Evolutionary conservation across 352 stramenopile species (phyloP), one percentile per base, ranked within the genome.

Genomic region (Pythium rishiriense): DNA sequence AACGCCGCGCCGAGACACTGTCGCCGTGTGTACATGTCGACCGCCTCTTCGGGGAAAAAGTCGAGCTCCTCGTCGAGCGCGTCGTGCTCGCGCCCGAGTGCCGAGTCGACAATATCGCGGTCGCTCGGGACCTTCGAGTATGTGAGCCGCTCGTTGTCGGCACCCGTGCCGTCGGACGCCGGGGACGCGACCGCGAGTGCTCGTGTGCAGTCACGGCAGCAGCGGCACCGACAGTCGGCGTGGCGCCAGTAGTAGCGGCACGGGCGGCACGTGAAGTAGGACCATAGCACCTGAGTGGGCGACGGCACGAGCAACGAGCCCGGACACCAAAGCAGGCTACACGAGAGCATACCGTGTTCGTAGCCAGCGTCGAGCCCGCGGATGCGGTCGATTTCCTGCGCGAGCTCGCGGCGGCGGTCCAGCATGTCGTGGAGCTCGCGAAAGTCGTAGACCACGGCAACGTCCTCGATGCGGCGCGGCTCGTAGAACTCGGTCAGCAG

Each of bases 1-100:
- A 93, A 93, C 7, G 85, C 85, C 1, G 79, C 79, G 4, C 85
- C 85, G 45, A 80, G 75, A 51, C 85, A 90, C 57, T 76, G 64
- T 3, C 79, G 70, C 37, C 85, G 73, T 10, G 66, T 61, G 64
- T 91, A 93, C 35, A 88, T 64, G 7, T 79, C 69, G 21, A 91
- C 58, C 11, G 78, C 78, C 51, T 91, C 76, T 66, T 89, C 82
- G 0, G 82, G 82, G 37, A 89, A 87, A 33, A 89, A 89, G 56
- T 89, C 80, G 49, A 91, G 78, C 59, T 91, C 72, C 48, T 91
- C 81, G 10, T 76, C 69, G 6, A 91, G 66, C n/a, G 70, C 66
- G 22, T 77, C 60, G 46, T 79, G 67, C 31, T 71, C 58, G 7
- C 58, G 52, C 2, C 51, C 64, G 1, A 66, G 58, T 1, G 56